phyloP scores from a whole-genome alignment of 2,329 filamentous ascomycete species.

The Zymoseptoria pseudotritici region DNA sequence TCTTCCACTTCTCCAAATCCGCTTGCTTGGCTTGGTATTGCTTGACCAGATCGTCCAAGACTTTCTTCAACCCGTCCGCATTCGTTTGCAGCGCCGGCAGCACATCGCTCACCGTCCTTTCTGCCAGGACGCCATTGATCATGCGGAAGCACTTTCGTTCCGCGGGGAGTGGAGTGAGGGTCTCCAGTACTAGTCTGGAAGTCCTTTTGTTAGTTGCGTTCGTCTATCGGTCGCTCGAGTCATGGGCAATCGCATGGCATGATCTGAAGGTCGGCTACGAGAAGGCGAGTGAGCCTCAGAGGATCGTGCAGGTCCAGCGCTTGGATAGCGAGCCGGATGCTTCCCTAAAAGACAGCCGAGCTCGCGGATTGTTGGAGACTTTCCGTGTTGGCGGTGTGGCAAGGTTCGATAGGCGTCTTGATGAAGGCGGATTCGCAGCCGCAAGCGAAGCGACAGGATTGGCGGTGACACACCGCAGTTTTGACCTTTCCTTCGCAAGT shows the following conservation, averaged over 20 bases:
- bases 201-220: background rate
- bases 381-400: constrained; percentile 27
- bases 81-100: constrained; percentile 88
- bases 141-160: constrained; percentile 97
- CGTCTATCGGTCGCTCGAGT: constrained; percentile 2
- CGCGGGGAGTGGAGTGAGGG: constrained; percentile 68
- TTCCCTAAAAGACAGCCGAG: background rate
- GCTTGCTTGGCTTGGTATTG: constrained; percentile 93
- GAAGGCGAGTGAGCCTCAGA: background rate
- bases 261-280: background rate
- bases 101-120: constrained; percentile 88
- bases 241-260: constrained; percentile 5
- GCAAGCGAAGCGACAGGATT: constrained; percentile 7
- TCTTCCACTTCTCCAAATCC: constrained; percentile 98
- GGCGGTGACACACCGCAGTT: constrained; percentile 24
- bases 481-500: constrained; percentile 4
- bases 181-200: constrained; percentile 82
- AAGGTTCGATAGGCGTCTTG: constrained; percentile 22
- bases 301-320: background rate
- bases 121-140: constrained; percentile 93
- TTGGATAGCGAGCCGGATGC: background rate
- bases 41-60: constrained; percentile 88
- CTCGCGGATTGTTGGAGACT: background rate
- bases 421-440: background rate
- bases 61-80: constrained; percentile 85